Evolutionary conservation across 1,284 basidiomycete genomes (phyloP).

Genomic region (Ustanciosporium gigantosporum): DNA sequence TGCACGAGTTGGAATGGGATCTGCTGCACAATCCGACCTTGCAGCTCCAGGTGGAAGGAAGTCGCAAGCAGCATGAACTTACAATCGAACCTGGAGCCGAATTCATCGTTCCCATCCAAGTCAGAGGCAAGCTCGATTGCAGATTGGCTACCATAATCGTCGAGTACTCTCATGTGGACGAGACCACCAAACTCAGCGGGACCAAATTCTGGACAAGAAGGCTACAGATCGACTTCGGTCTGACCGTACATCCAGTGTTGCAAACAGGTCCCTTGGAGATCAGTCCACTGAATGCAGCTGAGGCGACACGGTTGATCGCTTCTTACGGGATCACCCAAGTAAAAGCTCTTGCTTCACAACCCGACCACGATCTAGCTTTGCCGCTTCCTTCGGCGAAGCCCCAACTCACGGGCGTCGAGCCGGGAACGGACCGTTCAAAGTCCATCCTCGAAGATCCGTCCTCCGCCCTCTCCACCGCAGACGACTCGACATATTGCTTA

Average conservation of each 20-base stretch:
- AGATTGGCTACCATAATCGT: conserved; percentile 76
- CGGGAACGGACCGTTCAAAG: not conserved
- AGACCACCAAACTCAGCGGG: conserved; percentile 52
- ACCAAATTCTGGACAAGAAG: conserved; percentile 77
- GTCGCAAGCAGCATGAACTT: no score
- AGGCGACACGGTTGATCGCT: conserved; percentile 45
- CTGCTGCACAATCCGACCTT: conserved; percentile 79
- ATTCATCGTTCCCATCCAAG: conserved; percentile 74
- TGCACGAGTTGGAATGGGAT: conserved; percentile 86
- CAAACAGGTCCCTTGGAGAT: conserved; percentile 66
- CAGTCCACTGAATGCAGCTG: conserved; percentile 9
- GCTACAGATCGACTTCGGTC: conserved; percentile 78
- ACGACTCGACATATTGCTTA: conserved; percentile 69
- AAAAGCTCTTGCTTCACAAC: no score
- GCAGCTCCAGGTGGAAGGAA: conserved; percentile 60
- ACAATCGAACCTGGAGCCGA: conserved; percentile 68
- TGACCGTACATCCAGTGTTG: conserved; percentile 90
- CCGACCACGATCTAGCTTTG: no score
- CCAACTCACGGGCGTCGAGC: not conserved
- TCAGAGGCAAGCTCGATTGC: conserved; percentile 86
- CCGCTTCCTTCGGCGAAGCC: not conserved
- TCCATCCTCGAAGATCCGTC: not conserved
- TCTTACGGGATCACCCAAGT: no score
- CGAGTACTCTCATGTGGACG: conserved; percentile 73
- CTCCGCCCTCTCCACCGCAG: not conserved